phyloP scores from a whole-genome alignment of 345 rosid species.

The Eucalyptus lansdowneana region DNA sequence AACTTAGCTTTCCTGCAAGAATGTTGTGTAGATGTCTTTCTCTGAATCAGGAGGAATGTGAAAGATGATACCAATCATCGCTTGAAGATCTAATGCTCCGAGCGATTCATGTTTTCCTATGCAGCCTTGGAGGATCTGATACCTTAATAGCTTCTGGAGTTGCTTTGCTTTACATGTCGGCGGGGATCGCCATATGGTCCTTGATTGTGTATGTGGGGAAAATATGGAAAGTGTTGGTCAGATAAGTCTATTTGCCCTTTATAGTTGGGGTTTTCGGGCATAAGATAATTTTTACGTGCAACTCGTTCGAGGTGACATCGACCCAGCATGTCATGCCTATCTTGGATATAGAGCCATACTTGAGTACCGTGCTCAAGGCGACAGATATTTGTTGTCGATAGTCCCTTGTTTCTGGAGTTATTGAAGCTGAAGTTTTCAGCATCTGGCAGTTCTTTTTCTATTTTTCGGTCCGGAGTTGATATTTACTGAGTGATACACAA shows the following conservation, averaged over 20 bases:
- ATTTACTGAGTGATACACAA: not conserved
- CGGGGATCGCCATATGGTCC: conserved; percentile 90
- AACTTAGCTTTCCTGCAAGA: not conserved
- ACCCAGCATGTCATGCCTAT: not conserved
- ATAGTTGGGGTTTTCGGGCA: not conserved
- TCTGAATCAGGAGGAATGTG: not conserved
- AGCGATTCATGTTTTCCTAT: not conserved
- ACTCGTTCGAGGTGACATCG: not conserved
- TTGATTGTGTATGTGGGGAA: conserved; percentile 77
- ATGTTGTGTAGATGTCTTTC: not conserved
- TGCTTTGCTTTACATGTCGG: conserved; percentile 78
- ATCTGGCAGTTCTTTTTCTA: not conserved
- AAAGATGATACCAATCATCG: not conserved
- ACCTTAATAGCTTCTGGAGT: conserved; percentile 54
- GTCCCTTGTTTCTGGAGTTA: not conserved
- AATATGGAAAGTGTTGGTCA: conserved; percentile 62
- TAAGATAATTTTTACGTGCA: not conserved
- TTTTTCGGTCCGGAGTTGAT: not conserved
- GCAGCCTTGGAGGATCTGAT: conserved; percentile 50
- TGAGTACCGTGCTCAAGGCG: not conserved
- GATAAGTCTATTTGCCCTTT: conserved; percentile 10
- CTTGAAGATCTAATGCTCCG: not conserved
- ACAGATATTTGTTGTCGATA: not conserved
- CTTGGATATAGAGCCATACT: not conserved
- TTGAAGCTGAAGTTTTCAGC: not conserved